These are phyloP conservation scores for Fremontodendron californicum DNA, from an alignment of 345 rosid genomes.

Conservation along the genomic window DNA sequence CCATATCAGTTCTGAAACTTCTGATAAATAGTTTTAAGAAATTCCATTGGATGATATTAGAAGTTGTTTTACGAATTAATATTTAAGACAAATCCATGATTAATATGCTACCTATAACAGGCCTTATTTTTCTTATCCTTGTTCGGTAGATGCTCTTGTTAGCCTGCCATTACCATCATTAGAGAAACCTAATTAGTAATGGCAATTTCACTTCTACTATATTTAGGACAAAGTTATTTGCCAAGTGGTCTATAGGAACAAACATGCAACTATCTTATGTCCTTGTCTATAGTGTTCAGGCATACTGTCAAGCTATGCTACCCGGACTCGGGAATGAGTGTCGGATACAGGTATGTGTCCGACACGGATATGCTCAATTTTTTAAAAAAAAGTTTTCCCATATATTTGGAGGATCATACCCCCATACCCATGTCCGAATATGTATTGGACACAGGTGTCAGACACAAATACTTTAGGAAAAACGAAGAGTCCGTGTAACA, in stretches of 20 bases:
- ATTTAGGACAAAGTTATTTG: background rate
- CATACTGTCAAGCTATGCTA: too few species aligned
- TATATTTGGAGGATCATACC: too few species aligned
- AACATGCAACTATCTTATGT: background rate
- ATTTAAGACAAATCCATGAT: background rate
- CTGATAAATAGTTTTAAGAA: constrained; percentile 62
- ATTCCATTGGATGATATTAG: constrained; percentile 19
- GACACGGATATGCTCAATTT: too few species aligned
- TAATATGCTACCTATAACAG: background rate
- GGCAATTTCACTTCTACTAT: background rate
- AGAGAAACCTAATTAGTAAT: too few species aligned
- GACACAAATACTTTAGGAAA: too few species aligned
- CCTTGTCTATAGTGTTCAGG: background rate
- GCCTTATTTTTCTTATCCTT: background rate
- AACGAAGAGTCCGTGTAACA: too few species aligned
- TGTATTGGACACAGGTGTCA: too few species aligned
- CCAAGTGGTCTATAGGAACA: background rate
- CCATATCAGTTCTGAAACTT: too few species aligned
- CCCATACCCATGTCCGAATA: too few species aligned
- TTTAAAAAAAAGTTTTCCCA: too few species aligned
- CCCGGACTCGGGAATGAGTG: too few species aligned
- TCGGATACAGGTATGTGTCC: too few species aligned
- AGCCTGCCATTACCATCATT: background rate
- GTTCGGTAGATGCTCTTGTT: background rate
- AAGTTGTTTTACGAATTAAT: background rate